Conservation (phyloP, 768 basidiomycete genomes). For the Hemileccinum rubropunctum region DNA sequence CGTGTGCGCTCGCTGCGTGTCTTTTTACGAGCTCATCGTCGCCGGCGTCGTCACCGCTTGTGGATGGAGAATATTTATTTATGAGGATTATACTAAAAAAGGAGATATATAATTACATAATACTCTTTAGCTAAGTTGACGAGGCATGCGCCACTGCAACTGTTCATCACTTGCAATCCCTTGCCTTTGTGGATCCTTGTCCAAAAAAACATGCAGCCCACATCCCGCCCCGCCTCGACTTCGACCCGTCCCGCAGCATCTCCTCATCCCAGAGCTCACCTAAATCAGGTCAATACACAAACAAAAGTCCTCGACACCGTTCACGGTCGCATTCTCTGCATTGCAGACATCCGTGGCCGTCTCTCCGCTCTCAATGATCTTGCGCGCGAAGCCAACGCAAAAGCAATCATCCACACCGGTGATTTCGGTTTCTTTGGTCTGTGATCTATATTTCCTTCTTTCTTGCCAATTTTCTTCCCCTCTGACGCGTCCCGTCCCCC, state of each 20-base stretch:
- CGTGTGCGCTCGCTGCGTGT: constrained; percentile 13
- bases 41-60: constrained; percentile 16
- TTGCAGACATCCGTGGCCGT: constrained; percentile 91
- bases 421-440: constrained; percentile 98
- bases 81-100: neutral
- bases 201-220: constrained; percentile 48
- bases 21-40: constrained; percentile 28
- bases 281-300: constrained; percentile 63
- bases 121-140: neutral
- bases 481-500: constrained; percentile 18
- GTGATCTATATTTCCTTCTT: constrained; percentile 19
- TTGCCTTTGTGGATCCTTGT: constrained; percentile 20
- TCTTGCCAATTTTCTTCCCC: neutral
- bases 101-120: constrained; percentile 31
- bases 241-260: constrained; percentile 58
- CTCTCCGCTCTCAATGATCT: constrained; percentile 88
- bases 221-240: constrained; percentile 57
- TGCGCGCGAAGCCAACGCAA: constrained; percentile 83
- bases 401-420: constrained; percentile 94
- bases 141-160: constrained; percentile 8
- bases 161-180: constrained; percentile 3
- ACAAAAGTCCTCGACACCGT: constrained; percentile 75
- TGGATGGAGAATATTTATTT: constrained; percentile 15
- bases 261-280: constrained; percentile 47
- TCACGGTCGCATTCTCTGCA: constrained; percentile 88